These are phyloP conservation scores for Eutypella sp. DNA, from an alignment of 2,329 filamentous ascomycete genomes.

Conservation along the genomic window DNA sequence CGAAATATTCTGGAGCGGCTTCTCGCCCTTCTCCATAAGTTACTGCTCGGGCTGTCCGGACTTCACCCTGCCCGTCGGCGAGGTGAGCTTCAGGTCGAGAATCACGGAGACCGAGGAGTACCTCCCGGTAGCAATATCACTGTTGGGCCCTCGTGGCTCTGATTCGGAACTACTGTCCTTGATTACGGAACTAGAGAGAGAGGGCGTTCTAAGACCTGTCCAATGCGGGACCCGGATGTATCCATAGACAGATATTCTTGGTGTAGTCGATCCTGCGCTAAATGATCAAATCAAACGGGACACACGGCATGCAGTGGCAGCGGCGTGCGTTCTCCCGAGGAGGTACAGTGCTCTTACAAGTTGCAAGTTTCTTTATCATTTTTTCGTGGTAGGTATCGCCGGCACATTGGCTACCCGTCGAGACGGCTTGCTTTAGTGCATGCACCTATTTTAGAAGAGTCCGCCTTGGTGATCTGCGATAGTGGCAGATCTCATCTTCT, in stretches of 20 bases:
- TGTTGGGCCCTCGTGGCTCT: slow-evolving; percentile 8
- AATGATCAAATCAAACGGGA: neutral
- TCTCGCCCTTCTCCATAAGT: slow-evolving; percentile 13
- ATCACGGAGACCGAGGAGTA: slow-evolving; percentile 8
- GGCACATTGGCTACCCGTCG: neutral
- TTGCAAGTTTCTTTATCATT: neutral
- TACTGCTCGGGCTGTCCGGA: slow-evolving; percentile 17
- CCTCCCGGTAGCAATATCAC: slow-evolving; percentile 12
- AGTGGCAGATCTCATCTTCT: neutral
- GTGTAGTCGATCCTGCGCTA: neutral
- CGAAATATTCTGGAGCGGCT: slow-evolving; percentile 13
- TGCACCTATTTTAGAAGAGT: neutral
- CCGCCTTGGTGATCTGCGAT: neutral
- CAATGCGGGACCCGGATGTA: slow-evolving; percentile 3
- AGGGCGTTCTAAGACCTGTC: slow-evolving; percentile 1
- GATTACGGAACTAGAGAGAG: slow-evolving; percentile 6
- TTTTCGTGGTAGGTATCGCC: neutral
- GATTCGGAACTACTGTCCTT: slow-evolving; percentile 8
- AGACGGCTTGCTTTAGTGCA: neutral
- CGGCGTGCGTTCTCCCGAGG: neutral
- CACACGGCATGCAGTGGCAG: neutral
- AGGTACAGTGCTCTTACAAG: too few relatives aligned
- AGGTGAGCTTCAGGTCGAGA: slow-evolving; percentile 10
- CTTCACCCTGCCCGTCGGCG: slow-evolving; percentile 11
- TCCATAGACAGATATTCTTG: neutral